Base-by-base conservation (phyloP, 805 yeast species). In the Sugiyamaella smithiae region DNA sequence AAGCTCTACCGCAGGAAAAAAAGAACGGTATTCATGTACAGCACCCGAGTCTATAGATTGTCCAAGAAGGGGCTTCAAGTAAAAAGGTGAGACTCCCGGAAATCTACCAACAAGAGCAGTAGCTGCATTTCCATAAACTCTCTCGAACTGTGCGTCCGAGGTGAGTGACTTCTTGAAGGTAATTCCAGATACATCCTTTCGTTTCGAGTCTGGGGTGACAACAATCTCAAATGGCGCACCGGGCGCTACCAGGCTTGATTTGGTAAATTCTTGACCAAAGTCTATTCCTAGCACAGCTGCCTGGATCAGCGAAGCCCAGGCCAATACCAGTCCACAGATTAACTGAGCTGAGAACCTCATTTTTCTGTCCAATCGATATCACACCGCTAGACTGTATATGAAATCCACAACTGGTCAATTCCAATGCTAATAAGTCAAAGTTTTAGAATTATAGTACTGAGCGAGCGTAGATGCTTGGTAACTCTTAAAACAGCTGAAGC, bases 241-340 rank as follows among this genome's bases (percentile, higher is more conserved):
- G 0, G 97, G 97, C 0, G 97, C 96, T 35, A 93, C 85, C 40
- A 93, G 72, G 43, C 84, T 87, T 1, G 96, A 88, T 64, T 93
- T 93, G 20, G 89, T 79, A 71, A 74, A 85, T 60, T 89, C 91
- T 48, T 86, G 84, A 46, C 99, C 99, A 61, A 76, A 82, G 64
- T 93, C 99, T 33, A 93, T 72, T 19, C 97, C 98, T 43, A 93
- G 70, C 7, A 93, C 76, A 1, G 97, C 91, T 8, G 58, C 66
- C 32, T 51, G 41, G 14, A 45, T 53, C 22, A 45, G 44, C 50
- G 43, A 22, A n/a, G 56, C 38, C 26, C 24, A 24, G 2, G 36
- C 45, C 40, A 53, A 44, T 26, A 47, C 24, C 16, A 28, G 8
- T 12, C 42, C 25, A 6, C 28, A 26, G 20, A 20, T 17, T 12